Percentiles rank a stretch among this genome's conserved stretches.
phyloP scores from a whole-genome alignment of 192 early-diverging fungal species.

The Polychytrium aggregatum region DNA sequence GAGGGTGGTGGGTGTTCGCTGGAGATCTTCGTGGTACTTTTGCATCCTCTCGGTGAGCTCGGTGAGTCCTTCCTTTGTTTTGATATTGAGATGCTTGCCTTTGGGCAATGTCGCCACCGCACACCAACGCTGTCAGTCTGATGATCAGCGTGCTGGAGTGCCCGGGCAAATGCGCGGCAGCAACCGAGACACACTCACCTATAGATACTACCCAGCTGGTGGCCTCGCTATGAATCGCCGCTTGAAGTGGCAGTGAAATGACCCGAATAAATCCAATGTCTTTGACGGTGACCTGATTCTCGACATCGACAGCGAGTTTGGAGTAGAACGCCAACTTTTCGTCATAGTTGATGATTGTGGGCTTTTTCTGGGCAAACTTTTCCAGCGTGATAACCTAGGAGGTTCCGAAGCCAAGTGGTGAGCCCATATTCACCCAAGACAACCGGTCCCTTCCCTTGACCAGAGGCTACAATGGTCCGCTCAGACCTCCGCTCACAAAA shows the following conservation, averaged over 20 bases:
- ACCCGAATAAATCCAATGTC: conserved; percentile 50
- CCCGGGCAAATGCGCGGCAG: neutral
- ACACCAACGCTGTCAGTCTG: conserved; percentile 1
- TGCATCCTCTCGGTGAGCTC: conserved; percentile 18
- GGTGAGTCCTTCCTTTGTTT: conserved; percentile 29
- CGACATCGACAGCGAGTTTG: conserved; percentile 47
- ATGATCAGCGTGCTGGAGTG: neutral
- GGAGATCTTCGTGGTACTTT: conserved; percentile 38
- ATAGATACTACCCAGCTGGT: conserved; percentile 42
- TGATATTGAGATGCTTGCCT: conserved; percentile 43
- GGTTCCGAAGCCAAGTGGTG: too few species aligned
- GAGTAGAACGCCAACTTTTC: conserved; percentile 48
- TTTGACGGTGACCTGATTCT: conserved; percentile 27
- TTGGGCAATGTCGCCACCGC: neutral
- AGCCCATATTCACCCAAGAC: too few species aligned
- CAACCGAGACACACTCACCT: too few species aligned
- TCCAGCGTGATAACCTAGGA: conserved; percentile 43
- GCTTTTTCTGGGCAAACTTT: conserved; percentile 57
- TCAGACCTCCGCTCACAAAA: too few species aligned
- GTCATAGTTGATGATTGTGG: conserved; percentile 40
- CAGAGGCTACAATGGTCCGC: too few species aligned
- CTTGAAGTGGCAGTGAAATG: conserved; percentile 33
- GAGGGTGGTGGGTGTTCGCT: conserved; percentile 30
- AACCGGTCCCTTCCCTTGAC: too few species aligned
- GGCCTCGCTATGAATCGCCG: conserved; percentile 43